Conservation (phyloP, 2,329 filamentous ascomycete genomes). For the Rachicladosporium sp. region DNA sequence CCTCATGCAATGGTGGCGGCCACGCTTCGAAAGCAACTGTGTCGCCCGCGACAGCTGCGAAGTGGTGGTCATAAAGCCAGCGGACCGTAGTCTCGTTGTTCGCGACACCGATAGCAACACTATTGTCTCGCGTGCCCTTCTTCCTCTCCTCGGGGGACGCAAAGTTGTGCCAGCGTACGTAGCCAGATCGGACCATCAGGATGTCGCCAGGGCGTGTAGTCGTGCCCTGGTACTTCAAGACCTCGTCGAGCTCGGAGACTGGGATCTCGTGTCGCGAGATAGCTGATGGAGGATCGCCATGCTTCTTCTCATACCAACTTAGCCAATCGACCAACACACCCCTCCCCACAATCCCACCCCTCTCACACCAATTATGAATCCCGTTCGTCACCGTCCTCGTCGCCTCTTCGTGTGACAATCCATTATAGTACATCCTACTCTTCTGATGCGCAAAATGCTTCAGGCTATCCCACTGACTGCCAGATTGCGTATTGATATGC, state of each 20-base stretch:
- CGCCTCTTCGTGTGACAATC: slow-evolving; percentile 13
- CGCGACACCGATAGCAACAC: slow-evolving; percentile 27
- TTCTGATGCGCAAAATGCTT: slow-evolving; percentile 32
- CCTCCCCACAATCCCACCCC: slow-evolving; percentile 40
- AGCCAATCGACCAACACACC: slow-evolving; percentile 44
- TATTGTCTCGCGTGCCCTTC: slow-evolving; percentile 10
- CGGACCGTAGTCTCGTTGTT: slow-evolving; percentile 35
- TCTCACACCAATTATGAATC: slow-evolving; percentile 36
- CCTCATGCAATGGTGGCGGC: slow-evolving; percentile 12
- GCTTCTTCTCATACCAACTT: slow-evolving; percentile 25
- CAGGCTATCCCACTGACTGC: slow-evolving; percentile 45
- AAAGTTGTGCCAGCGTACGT: slow-evolving; percentile 18
- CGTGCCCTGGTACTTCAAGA: slow-evolving; percentile 13
- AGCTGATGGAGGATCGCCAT: slow-evolving; percentile 40
- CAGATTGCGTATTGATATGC: slow-evolving; percentile 43
- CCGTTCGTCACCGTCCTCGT: slow-evolving; percentile 9
- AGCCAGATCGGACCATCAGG: slow-evolving; percentile 42
- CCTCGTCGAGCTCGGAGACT: slow-evolving; percentile 28
- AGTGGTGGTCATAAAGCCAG: slow-evolving; percentile 36
- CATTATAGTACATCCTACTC: slow-evolving; percentile 15
- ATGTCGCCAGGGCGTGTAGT: slow-evolving; percentile 39
- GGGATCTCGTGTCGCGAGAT: slow-evolving; percentile 35
- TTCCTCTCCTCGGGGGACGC: slow-evolving; percentile 9
- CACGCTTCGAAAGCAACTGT: slow-evolving; percentile 23
- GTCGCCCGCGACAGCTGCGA: slow-evolving; percentile 25